These are phyloP conservation scores for Crucibulum laeve DNA, from an alignment of 768 basidiomycete species.

Conservation along the genomic window DNA sequence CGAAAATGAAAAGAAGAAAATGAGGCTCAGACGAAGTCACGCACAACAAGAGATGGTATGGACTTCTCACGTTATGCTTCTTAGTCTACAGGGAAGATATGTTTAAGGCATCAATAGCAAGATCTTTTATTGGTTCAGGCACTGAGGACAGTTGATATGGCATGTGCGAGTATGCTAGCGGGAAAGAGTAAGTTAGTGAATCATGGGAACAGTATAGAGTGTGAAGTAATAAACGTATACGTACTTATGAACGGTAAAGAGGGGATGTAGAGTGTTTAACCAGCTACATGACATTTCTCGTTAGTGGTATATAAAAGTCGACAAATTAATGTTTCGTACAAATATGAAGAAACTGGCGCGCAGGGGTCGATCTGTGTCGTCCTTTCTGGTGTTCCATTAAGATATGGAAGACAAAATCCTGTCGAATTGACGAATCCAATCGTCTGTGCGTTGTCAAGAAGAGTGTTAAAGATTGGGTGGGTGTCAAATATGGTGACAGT, in stretches of 20 bases:
- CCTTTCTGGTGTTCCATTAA: conserved; percentile 46
- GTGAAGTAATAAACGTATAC: conserved; percentile 12
- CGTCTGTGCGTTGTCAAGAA: conserved; percentile 45
- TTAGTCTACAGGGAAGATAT: too few relatives aligned
- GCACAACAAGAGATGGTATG: too few relatives aligned
- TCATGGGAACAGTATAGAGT: not conserved
- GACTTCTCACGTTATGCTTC: too few relatives aligned
- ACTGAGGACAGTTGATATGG: conserved; percentile 41
- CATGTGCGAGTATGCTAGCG: conserved; percentile 50
- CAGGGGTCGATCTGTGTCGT: conserved; percentile 53
- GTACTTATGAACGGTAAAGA: conserved; percentile 62
- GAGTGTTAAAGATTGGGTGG: conserved; percentile 51
- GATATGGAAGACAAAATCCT: conserved; percentile 54
- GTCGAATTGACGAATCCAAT: conserved; percentile 58
- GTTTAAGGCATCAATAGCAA: too few relatives aligned
- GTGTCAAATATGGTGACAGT: conserved; percentile 50
- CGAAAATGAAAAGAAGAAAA: too few relatives aligned
- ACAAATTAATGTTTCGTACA: conserved; percentile 36
- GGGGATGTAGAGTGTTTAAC: conserved; percentile 56
- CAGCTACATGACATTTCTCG: conserved; percentile 37
- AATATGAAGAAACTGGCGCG: conserved; percentile 61
- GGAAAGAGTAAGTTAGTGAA: not conserved
- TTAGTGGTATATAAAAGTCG: not conserved
- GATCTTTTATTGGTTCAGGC: too few relatives aligned
- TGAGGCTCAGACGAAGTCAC: too few relatives aligned